Percentiles rank a stretch among this genome's conserved stretches.
Evolutionary conservation across 2,329 filamentous ascomycete species (phyloP).

Genomic region (Coleophoma eucalyptorum): DNA sequence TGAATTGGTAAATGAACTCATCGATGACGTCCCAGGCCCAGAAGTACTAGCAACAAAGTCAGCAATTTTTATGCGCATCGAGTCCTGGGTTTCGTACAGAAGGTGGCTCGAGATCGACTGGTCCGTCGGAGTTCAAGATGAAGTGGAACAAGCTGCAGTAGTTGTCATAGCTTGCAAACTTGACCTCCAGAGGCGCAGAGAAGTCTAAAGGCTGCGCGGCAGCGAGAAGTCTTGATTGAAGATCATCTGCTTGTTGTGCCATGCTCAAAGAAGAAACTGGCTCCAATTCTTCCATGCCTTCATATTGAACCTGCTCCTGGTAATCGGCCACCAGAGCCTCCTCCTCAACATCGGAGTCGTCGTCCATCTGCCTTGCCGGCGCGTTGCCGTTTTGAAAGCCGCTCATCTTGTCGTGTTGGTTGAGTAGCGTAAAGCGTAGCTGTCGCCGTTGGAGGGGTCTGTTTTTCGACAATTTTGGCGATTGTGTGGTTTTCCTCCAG

Average conservation of each 20-base stretch:
- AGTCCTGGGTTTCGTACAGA: slow-evolving; percentile 61
- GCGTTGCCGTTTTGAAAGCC: slow-evolving; percentile 58
- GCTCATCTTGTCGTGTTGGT: slow-evolving; percentile 43
- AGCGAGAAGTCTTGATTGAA: slow-evolving; percentile 86
- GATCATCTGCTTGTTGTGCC: slow-evolving; percentile 78
- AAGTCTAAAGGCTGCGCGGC: slow-evolving; percentile 95
- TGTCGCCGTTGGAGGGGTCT: slow-evolving; percentile 12
- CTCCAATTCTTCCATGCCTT: slow-evolving; percentile 80
- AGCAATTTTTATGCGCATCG: slow-evolving; percentile 10
- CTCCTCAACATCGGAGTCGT: slow-evolving; percentile 94
- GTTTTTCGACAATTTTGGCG: slow-evolving; percentile 12
- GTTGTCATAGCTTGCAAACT: slow-evolving; percentile 98
- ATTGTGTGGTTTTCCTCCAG: slow-evolving; percentile 1
- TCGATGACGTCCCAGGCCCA: slow-evolving; percentile 99
- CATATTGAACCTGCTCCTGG: slow-evolving; percentile 92
- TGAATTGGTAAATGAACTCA: slow-evolving; percentile 99
- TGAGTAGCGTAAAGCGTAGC: slow-evolving; percentile 1
- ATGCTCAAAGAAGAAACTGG: slow-evolving; percentile 66
- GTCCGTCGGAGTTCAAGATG: slow-evolving; percentile 98
- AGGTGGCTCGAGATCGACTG: slow-evolving; percentile 92
- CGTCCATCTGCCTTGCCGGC: slow-evolving; percentile 58
- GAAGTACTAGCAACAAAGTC: slow-evolving; percentile 66
- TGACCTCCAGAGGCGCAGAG: slow-evolving; percentile 90
- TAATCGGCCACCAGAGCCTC: slow-evolving; percentile 95
- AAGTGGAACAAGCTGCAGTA: slow-evolving; percentile 99